Evolutionary conservation across 805 yeast species (phyloP).

Genomic region (Sungouiozyma intestinalis): DNA sequence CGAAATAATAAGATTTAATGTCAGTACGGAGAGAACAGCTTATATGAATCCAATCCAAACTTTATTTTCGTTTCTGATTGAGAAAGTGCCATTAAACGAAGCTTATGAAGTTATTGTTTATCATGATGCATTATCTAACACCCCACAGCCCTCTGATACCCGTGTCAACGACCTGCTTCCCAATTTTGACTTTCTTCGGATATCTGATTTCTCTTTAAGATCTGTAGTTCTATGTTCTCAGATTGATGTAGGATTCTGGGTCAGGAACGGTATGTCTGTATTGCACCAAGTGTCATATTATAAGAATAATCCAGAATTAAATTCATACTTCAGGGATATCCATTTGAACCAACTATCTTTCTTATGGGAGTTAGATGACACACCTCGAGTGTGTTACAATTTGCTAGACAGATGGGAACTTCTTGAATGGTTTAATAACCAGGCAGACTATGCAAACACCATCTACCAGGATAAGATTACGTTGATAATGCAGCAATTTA

Average conservation of each 20-base stretch:
- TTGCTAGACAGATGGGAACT: conserved; percentile 54
- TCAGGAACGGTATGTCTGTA: conserved; percentile 55
- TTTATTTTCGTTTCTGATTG: conserved; percentile 36
- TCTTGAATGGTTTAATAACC: conserved; percentile 37
- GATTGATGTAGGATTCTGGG: conserved; percentile 57
- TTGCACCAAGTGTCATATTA: conserved; percentile 43
- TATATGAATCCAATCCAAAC: conserved; percentile 53
- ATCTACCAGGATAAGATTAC: conserved; percentile 39
- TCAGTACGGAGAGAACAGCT: conserved; percentile 42
- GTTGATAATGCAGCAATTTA: conserved; percentile 68
- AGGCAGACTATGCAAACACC: conserved; percentile 30
- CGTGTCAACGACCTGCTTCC: background rate
- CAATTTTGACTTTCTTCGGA: conserved; percentile 31
- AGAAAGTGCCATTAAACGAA: conserved; percentile 17
- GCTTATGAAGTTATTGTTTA: conserved; percentile 15
- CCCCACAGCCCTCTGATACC: conserved; percentile 2
- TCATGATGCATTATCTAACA: conserved; percentile 4
- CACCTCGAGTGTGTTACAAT: conserved; percentile 46
- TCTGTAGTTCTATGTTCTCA: conserved; percentile 53
- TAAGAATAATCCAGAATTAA: conserved; percentile 35
- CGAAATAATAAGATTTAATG: conserved; percentile 29
- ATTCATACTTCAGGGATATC: conserved; percentile 65
- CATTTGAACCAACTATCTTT: conserved; percentile 55
- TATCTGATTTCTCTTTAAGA: conserved; percentile 50
- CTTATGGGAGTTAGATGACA: conserved; percentile 40